These are phyloP conservation scores for Fusarium setosum DNA, from an alignment of 2,329 filamentous ascomycete species.

Conservation along the genomic window DNA sequence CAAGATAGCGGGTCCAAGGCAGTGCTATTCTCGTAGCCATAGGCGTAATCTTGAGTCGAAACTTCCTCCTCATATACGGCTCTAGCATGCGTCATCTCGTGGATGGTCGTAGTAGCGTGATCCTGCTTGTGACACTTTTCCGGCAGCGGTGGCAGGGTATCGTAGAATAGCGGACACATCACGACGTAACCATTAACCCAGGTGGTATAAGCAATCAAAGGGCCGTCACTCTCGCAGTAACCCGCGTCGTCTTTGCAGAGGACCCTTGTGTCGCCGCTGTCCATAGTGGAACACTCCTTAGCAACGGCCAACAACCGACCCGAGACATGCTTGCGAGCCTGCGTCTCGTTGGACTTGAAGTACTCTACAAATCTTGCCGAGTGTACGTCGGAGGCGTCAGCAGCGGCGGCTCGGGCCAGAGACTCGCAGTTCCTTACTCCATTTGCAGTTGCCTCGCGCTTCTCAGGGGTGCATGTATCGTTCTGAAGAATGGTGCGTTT, in stretches of 20 bases:
- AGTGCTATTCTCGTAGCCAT: constrained; percentile 35
- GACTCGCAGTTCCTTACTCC: constrained; percentile 23
- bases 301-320: constrained; percentile 32
- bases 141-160: constrained; percentile 16
- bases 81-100: constrained; percentile 36
- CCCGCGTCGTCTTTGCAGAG: constrained; percentile 6
- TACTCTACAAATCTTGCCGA: constrained; percentile 33
- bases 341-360: constrained; percentile 36
- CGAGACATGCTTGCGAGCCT: constrained; percentile 19
- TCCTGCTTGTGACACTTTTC: constrained; percentile 34
- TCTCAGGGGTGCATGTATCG: constrained; percentile 7
- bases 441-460: constrained; percentile 13
- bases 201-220: constrained; percentile 31
- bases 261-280: constrained; percentile 17
- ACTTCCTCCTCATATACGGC: constrained; percentile 26
- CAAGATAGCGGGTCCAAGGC: constrained; percentile 18
- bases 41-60: constrained; percentile 29
- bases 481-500: constrained; percentile 14
- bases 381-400: constrained; percentile 17
- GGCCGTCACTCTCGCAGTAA: constrained; percentile 23
- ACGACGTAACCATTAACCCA: constrained; percentile 35
- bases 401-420: constrained; percentile 29
- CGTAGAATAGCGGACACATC: constrained; percentile 33
- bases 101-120: constrained; percentile 31
- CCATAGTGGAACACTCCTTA: constrained; percentile 19